Base-by-base conservation (phyloP, 2,329 filamentous ascomycete genomes). In the Calonectria multiphialidica region DNA sequence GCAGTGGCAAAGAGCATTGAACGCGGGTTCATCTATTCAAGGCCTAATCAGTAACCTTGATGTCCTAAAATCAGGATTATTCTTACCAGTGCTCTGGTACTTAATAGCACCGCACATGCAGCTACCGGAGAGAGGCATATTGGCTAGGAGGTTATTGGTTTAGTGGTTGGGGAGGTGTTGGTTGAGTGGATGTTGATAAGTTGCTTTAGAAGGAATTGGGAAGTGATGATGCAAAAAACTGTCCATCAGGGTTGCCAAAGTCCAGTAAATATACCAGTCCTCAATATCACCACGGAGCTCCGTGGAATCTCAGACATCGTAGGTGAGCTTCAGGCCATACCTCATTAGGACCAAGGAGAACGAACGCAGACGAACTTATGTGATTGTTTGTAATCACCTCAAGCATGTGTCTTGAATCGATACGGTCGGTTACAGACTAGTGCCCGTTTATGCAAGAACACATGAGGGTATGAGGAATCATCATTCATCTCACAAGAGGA, bases 1-100 rank as follows among this genome's bases (percentile, higher is more conserved):
- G 78, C 88, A 89, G 77, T 90, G 87, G 81, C 89, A 90, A 42
- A 90, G 81, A 8, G 87, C 87, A n/a, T 83, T 86, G 3, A 80
- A 68, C 12, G 80, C 82, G 7, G 84, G 79, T 42, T 88, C 84
- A 13, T 82, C 86, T 88, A 64, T n/a, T 23, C 40, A 62, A 21
- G 10, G 50, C 23, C 4, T 21, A 28, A 64, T 74, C 10, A 74
- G n/a, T 21, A 6, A 23, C 59, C 15, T 28, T 15, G 25, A 10
- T 18, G 55, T n/a, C 13, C 3, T 16, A 42, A n/a, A 15, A 21
- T 15, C 28, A 13, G 18, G 5, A 16, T 50, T 30, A 42, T 15
- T 57, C 81, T 37, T 70, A 84, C 83, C 80, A 15, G 79, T 77
- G 68, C 79, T 83, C 79, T 83, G 74, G 68, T 81, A 82, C 68